Base-by-base conservation (phyloP, 768 basidiomycete genomes). In the Boletus patriciae region DNA sequence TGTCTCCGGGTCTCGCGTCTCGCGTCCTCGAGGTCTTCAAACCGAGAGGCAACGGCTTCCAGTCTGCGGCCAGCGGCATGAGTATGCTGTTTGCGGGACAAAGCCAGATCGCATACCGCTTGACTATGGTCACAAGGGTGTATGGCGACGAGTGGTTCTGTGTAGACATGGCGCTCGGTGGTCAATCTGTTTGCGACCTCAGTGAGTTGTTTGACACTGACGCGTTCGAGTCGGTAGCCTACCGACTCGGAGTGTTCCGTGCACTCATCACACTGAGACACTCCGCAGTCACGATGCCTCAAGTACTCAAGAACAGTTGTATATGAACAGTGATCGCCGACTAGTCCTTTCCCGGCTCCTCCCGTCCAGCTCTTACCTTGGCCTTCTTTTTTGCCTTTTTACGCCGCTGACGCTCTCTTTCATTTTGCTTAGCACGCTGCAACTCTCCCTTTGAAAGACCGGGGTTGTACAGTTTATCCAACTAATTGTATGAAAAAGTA, bases 41-140 rank as follows among this genome's bases (percentile, higher is more conserved):
- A 83, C 34, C 97, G 85, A 43, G 90, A 92, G 7, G 93, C 94
- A 10, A 94, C 92, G 25, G 97, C 97, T 79, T 95, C 90, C 49
- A 94, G 83, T 61, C 94, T 94, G 66, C 31, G 33, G n/a, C 40
- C 41, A 41, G 36, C 15, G 11, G 6, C 16, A 29, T 63, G 50
- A 52, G 38, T 46, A 31, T 45, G 16, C 46, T 44, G 41, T 57
- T 21, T 21, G 49, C 34, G 54, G 55, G 37, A 61, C 52, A 21
- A 15, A 40, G 34, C 46, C 41, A 46, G 46, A 31, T 11, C 23
- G n/a, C 78, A 54, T 66, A 89, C 89, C 90, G 84, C 73, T 91
- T 92, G 71, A 90, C 88, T 58, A 92, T 85, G 11, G 90, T 92
- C 27, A 88, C 85, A 25, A 92, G 76, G 23, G 89, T 88, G 69